phyloP scores from a whole-genome alignment of 257 asterid species.

The Coffea canephora region DNA sequence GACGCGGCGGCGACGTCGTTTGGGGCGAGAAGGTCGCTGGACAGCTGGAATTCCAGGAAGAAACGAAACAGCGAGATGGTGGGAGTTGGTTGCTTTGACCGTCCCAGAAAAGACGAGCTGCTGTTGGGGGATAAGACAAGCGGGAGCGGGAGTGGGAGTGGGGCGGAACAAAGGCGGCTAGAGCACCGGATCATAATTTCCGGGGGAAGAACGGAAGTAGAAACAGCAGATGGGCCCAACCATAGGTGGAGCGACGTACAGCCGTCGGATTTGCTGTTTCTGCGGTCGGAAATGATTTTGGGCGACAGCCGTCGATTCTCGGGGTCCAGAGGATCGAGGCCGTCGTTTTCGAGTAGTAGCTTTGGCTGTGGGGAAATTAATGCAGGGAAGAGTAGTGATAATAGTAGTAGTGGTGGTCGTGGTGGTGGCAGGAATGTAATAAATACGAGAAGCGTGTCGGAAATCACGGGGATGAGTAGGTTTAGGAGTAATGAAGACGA shows the following conservation, averaged over 20 bases:
- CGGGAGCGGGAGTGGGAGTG: neutral
- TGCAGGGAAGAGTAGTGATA: neutral
- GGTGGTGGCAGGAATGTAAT: conserved; percentile 50
- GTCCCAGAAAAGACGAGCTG: conserved; percentile 51
- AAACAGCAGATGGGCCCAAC: conserved; percentile 5
- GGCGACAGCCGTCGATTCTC: conserved; percentile 30
- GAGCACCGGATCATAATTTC: conserved; percentile 78
- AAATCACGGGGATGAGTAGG: conserved; percentile 80
- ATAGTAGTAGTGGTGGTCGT: conserved; percentile 8
- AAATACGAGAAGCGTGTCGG: conserved; percentile 79
- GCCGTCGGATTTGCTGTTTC: conserved; percentile 48
- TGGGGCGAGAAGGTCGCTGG: conserved; percentile 52
- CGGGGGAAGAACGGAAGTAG: conserved; percentile 15
- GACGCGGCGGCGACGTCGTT: conserved; percentile 15
- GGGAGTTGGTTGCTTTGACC: conserved; percentile 20
- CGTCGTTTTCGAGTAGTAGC: neutral
- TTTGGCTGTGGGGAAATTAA: neutral
- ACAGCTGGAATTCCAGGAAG: conserved; percentile 46
- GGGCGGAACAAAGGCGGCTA: conserved; percentile 44
- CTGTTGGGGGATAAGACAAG: conserved; percentile 19
- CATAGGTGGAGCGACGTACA: conserved; percentile 80
- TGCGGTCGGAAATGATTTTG: conserved; percentile 39
- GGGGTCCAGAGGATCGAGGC: conserved; percentile 18
- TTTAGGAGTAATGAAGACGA: conserved; percentile 47
- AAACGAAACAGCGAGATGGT: conserved; percentile 18